Conservation (phyloP, 2,329 filamentous ascomycete species). For the Trichoderma harzianum region DNA sequence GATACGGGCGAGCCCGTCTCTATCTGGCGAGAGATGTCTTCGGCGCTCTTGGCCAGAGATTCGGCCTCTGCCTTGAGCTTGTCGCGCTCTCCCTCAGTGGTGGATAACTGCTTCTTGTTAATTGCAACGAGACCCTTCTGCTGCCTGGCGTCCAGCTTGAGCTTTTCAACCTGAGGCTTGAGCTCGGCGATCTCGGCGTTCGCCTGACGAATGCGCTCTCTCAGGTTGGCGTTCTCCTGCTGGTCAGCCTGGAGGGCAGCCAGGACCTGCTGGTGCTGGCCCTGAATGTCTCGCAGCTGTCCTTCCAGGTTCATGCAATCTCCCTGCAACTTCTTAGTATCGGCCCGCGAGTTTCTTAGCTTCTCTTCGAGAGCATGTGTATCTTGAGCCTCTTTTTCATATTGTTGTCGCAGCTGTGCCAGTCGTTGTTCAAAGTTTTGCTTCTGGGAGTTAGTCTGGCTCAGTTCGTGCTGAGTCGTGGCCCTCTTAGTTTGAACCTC, state of each 20-base stretch:
- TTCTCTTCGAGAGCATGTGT: conserved; percentile 83
- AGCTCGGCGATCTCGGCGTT: conserved; percentile 81
- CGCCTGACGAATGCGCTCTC: conserved; percentile 79
- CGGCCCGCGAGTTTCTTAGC: conserved; percentile 68
- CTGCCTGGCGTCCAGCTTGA: conserved; percentile 86
- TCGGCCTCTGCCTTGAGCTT: conserved; percentile 79
- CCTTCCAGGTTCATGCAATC: conserved; percentile 83
- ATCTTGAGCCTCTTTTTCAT: conserved; percentile 89
- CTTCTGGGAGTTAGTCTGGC: conserved; percentile 80
- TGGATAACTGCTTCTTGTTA: conserved; percentile 95
- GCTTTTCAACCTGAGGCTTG: conserved; percentile 88
- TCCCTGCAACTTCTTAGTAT: conserved; percentile 78
- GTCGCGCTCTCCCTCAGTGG: conserved; percentile 83
- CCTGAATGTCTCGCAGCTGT: conserved; percentile 74
- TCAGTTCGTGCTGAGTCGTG: conserved; percentile 76
- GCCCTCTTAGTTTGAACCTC: conserved; percentile 81
- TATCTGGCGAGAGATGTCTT: conserved; percentile 53
- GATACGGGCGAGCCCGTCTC: conserved; percentile 50
- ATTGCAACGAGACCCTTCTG: conserved; percentile 96
- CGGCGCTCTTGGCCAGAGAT: conserved; percentile 60
- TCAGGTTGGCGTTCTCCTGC: conserved; percentile 79
- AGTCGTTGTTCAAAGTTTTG: conserved; percentile 88
- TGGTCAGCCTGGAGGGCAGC: conserved; percentile 79
- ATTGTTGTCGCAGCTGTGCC: conserved; percentile 78
- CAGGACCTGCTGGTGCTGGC: conserved; percentile 73